A percentile compares a stretch with the other conserved stretches of the same genome.
phyloP scores from a whole-genome alignment of 2,329 filamentous ascomycete genomes.

The Fusarium sp. region DNA sequence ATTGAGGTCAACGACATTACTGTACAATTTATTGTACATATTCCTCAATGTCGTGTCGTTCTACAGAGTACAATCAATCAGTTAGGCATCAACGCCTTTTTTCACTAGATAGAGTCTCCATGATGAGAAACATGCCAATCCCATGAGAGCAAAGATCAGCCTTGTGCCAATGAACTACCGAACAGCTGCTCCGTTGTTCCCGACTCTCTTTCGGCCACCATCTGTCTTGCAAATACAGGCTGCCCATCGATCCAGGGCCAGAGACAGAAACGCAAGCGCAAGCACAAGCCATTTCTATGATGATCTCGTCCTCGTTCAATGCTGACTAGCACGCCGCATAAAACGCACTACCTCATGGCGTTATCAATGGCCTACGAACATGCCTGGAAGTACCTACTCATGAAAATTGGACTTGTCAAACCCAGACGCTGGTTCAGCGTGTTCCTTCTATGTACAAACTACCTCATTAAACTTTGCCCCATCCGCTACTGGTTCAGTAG shows the following conservation, averaged over 20 bases:
- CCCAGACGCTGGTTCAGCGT: conserved; percentile 10
- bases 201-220: conserved; percentile 8
- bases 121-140: conserved; percentile 4
- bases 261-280: background rate
- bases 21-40: background rate
- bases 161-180: conserved; percentile 10
- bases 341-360: conserved; percentile 8
- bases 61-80: background rate
- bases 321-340: conserved; percentile 11
- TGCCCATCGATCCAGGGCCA: background rate
- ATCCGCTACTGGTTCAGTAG: conserved; percentile 24
- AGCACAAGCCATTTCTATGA: conserved; percentile 14
- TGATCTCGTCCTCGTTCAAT: conserved; percentile 11
- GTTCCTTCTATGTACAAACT: conserved; percentile 12
- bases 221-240: conserved; percentile 7
- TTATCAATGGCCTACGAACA: conserved; percentile 18
- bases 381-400: background rate
- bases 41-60: background rate
- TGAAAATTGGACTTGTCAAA: conserved; percentile 14
- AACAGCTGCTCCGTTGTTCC: conserved; percentile 1
- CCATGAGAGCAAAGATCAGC: conserved; percentile 17
- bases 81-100: conserved; percentile 11
- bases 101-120: background rate
- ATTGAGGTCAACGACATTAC: background rate
- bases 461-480: conserved; percentile 24